Evolutionary conservation across 2,329 filamentous ascomycete genomes (phyloP).

Genomic region (Monosporascus cannonballus): DNA sequence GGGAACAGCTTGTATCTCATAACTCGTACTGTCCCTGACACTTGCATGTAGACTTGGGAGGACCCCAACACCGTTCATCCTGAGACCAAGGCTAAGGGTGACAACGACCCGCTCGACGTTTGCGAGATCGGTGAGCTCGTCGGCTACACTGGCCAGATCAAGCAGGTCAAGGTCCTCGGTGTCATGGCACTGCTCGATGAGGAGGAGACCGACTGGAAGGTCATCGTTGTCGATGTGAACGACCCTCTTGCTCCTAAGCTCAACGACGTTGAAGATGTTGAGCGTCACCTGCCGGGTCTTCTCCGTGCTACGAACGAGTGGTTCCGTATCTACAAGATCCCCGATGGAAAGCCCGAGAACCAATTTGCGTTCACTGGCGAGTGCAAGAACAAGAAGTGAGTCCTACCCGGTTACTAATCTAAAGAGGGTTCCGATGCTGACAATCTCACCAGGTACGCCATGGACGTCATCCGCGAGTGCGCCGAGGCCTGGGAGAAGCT

Average conservation of each 20-base stretch:
- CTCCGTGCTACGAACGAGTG: conserved; percentile 98
- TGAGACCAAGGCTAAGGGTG: conserved; percentile 98
- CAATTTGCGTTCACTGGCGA: conserved; percentile 99
- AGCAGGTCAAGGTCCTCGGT: conserved; percentile 99
- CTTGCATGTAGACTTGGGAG: conserved; percentile 77
- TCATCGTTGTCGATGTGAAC: conserved; percentile 98
- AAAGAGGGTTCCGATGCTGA: conserved; percentile 15
- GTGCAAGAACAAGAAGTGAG: conserved; percentile 98
- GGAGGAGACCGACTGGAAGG: conserved; percentile 99
- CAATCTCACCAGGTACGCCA: conserved; percentile 62
- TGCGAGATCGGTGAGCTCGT: conserved; percentile 99
- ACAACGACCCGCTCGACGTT: conserved; percentile 98
- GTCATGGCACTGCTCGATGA: conserved; percentile 99
- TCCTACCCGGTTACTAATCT: background rate
- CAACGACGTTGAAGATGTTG: conserved; percentile 97
- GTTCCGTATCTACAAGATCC: conserved; percentile 99
- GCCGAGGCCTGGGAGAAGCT: conserved; percentile 95
- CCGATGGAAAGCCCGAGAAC: conserved; percentile 99
- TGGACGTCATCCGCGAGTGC: conserved; percentile 93
- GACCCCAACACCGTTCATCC: conserved; percentile 94
- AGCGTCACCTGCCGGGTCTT: conserved; percentile 94
- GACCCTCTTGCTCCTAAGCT: conserved; percentile 94
- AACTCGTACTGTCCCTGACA: conserved; percentile 5
- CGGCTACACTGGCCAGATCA: conserved; percentile 91
- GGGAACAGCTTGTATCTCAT: conserved; percentile 4